Base-by-base conservation (phyloP, 805 yeast species). In the Wickerhamomyces ciferrii region DNA sequence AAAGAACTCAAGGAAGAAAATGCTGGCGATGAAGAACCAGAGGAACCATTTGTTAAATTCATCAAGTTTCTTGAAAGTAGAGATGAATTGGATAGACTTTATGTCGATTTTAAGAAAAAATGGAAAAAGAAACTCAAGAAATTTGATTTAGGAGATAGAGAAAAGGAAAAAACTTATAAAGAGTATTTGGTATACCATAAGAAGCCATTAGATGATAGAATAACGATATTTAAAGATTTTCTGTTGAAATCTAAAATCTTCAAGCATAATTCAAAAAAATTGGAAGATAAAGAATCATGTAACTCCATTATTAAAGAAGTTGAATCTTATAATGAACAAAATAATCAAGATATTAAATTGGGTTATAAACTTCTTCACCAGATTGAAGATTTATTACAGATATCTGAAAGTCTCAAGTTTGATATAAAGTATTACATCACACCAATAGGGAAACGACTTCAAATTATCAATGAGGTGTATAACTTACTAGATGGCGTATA, bases 31-130 rank as follows among this genome's bases (percentile, higher is more conserved):
- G 24, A 7, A 7, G 11, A 9, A 3, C 25, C 24, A 15, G 50
- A 46, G 10, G 17, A 38, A 5, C 52, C 54, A 11, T 53, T 58
- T 29, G 56, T 53, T 1, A 44, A 52, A 44, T 70, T 56, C 41
- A 51, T 65, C 37, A 51, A 50, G 17, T 59, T 67, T 18, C 44
- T 72, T 5, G 59, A 60, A 17, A 37, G 45, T 2, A 56, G 52
- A 41, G 52, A 15, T n/a, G 18, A 56, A 11, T 56, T 59, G 20
- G 61, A 57, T n/a, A 47, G 61, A 29, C 61, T 67, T 32, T 74
- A 65, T 45, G 51, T 62, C 6, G 73, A 70, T 45, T 74, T 74
- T 53, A 70, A 69, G 45, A 63, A 71, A 11, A 58, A 62, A 41
- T 51, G 58, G 53, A 53, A 67, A 13, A 57, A 56, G 6, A 60